Conservation (phyloP, 2,329 filamentous ascomycete genomes). For the Alternaria infectoria region DNA sequence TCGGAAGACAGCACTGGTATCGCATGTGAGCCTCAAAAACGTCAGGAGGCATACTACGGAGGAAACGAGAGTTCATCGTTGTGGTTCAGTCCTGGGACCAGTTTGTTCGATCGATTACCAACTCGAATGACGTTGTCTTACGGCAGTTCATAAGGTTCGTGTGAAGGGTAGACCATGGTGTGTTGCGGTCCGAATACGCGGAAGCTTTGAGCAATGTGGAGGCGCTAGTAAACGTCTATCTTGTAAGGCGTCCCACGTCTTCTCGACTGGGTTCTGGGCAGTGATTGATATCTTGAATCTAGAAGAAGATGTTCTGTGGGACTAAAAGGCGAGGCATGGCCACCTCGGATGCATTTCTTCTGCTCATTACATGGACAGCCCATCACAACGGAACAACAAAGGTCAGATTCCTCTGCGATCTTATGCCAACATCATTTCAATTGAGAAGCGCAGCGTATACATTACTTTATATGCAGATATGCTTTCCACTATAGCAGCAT, state of each 20-base stretch:
- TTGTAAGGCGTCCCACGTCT: neutral
- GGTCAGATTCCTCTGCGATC: neutral
- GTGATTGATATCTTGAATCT: too few species aligned
- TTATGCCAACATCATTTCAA: neutral
- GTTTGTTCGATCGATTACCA: neutral
- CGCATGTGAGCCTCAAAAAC: neutral
- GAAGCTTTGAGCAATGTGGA: neutral
- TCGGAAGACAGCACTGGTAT: neutral
- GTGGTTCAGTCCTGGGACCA: fast-evolving
- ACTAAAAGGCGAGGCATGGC: too few species aligned
- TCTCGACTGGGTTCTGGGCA: neutral
- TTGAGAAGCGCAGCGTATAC: neutral
- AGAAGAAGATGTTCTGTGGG: too few species aligned
- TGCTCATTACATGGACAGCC: neutral
- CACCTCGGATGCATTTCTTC: too few species aligned
- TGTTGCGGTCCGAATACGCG: neutral
- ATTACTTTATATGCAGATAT: conserved; percentile 1
- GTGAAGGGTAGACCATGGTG: neutral
- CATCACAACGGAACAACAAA: neutral
- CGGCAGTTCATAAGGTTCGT: neutral
- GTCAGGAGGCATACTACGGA: neutral
- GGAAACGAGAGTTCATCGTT: fast-evolving
- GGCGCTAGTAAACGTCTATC: neutral
- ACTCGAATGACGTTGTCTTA: neutral
- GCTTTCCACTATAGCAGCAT: neutral